Evolutionary conservation across 2,329 filamentous ascomycete species (phyloP).

Genomic region (Phyllosticta paracitricarpa): DNA sequence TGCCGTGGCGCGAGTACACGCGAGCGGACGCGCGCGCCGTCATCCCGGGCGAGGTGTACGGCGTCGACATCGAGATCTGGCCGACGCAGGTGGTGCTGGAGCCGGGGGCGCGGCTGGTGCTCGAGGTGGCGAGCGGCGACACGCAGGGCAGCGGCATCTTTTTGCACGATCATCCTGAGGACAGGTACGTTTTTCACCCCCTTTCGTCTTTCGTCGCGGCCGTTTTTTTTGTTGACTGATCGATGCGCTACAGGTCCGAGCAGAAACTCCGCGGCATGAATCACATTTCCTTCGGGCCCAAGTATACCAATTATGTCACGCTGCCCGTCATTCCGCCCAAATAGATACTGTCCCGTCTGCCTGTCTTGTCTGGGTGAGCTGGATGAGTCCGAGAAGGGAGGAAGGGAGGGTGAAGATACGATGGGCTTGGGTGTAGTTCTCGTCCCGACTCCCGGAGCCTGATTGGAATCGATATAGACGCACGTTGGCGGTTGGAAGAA

Average conservation of each 20-base stretch:
- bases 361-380: too few relatives aligned
- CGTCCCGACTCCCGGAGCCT: too few relatives aligned
- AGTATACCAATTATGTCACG: conserved; percentile 41
- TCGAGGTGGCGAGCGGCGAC: conserved; percentile 45
- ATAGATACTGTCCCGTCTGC: not conserved
- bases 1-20: conserved; percentile 51
- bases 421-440: too few relatives aligned
- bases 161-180: conserved; percentile 40
- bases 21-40: conserved; percentile 48
- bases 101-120: conserved; percentile 43
- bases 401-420: too few relatives aligned
- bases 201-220: not conserved
- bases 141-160: conserved; percentile 52
- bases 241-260: conserved; percentile 22
- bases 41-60: conserved; percentile 45
- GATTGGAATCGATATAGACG: too few relatives aligned
- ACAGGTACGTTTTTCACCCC: conserved; percentile 29
- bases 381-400: too few relatives aligned
- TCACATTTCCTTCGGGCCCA: conserved; percentile 43
- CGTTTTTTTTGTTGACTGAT: not conserved
- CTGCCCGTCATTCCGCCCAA: conserved; percentile 43
- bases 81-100: conserved; percentile 50
- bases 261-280: conserved; percentile 40
- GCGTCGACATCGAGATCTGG: conserved; percentile 55
- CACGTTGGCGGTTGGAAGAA: too few relatives aligned